These are phyloP conservation scores for Ceriops tagal DNA, from an alignment of 345 rosid genomes.

Conservation along the genomic window DNA sequence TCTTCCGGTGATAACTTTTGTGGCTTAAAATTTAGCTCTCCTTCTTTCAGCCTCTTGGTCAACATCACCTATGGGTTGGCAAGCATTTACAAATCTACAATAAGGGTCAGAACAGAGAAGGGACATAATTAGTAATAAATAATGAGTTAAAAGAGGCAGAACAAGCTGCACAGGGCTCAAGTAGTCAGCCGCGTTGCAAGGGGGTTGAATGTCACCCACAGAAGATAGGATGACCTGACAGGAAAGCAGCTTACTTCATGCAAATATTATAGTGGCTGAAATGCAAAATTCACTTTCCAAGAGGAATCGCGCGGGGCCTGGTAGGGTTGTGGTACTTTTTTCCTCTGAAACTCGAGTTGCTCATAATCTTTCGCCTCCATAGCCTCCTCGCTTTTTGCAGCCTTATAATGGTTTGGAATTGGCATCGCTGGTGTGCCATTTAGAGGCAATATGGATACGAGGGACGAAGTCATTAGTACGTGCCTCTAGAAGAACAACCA, in stretches of 20 bases:
- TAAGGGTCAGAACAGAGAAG: too few species aligned
- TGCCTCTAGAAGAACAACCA: too few species aligned
- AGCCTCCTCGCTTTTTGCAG: constrained; percentile 95
- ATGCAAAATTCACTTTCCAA: constrained; percentile 55
- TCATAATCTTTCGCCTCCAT: constrained; percentile 93
- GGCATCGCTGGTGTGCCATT: background rate
- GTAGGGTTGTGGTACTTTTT: constrained; percentile 56
- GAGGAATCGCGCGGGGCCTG: constrained; percentile 60
- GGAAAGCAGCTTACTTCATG: background rate
- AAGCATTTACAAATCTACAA: constrained; percentile 17
- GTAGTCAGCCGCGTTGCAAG: background rate
- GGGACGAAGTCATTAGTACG: too few species aligned
- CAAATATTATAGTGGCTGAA: constrained; percentile 3
- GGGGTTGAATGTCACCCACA: background rate
- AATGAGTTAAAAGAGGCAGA: background rate
- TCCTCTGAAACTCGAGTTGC: constrained; percentile 62
- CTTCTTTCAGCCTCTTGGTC: too few species aligned
- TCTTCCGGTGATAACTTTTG: too few species aligned
- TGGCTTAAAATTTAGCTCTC: too few species aligned
- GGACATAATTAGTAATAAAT: background rate
- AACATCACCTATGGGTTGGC: too few species aligned
- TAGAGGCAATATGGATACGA: too few species aligned
- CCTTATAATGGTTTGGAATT: constrained; percentile 42
- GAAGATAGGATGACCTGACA: background rate
- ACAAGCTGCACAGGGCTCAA: background rate